Conservation (phyloP, 2,329 filamentous ascomycete genomes). For the Alternaria arbusti region DNA sequence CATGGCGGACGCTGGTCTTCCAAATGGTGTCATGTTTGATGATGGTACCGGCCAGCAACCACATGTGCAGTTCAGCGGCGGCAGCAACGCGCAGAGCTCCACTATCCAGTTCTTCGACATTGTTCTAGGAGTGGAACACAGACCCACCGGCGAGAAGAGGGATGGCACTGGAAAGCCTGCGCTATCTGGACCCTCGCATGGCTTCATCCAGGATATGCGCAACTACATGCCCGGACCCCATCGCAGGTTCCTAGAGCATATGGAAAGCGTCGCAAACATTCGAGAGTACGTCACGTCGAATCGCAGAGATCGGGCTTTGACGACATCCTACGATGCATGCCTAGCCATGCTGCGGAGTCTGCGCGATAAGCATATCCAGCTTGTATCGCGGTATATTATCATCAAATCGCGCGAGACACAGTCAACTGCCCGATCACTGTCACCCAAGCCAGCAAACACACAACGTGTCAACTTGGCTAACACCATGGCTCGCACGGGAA, state of each 20-base stretch:
- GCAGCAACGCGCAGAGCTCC: constrained; percentile 96
- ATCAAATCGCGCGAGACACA: constrained; percentile 80
- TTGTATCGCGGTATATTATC: constrained; percentile 95
- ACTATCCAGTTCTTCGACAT: constrained; percentile 98
- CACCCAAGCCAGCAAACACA: constrained; percentile 56
- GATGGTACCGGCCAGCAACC: constrained; percentile 70
- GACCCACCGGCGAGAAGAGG: constrained; percentile 79
- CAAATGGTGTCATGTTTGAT: constrained; percentile 86
- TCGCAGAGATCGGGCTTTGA: constrained; percentile 68
- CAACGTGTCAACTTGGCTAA: constrained; percentile 65
- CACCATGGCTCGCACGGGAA: constrained; percentile 43
- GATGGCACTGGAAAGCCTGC: constrained; percentile 51
- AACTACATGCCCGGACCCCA: constrained; percentile 96
- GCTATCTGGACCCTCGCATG: constrained; percentile 66
- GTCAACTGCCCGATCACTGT: constrained; percentile 66
- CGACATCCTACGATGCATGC: constrained; percentile 87
- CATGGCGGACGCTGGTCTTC: constrained; percentile 92
- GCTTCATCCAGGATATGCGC: constrained; percentile 97
- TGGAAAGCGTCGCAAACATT: constrained; percentile 82
- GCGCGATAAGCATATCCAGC: constrained; percentile 93
- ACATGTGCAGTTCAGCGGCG: constrained; percentile 87
- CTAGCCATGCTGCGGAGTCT: constrained; percentile 78
- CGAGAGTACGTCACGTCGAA: constrained; percentile 76
- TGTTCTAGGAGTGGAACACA: constrained; percentile 85
- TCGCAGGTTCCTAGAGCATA: constrained; percentile 83